A percentile compares a stretch with the other conserved stretches of the same genome.
phyloP scores from a whole-genome alignment of 2,329 filamentous ascomycete genomes.

The Thermoascus crustaceus region DNA sequence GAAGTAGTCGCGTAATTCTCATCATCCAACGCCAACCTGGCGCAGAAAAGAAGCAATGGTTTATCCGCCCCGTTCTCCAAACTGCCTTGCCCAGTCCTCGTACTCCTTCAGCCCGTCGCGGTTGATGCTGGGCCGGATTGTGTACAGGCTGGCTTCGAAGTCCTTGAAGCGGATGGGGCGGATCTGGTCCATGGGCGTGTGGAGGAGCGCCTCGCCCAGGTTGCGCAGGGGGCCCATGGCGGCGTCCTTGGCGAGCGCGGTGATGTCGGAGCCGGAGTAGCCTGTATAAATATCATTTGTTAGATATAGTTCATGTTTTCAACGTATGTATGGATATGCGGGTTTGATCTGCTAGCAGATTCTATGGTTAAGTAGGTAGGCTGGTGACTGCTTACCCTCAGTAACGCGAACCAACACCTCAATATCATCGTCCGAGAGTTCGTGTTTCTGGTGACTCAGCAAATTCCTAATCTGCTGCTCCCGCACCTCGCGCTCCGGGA shows the following conservation, averaged over 20 bases:
- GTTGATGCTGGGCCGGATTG: slow-evolving; percentile 84
- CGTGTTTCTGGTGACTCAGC: slow-evolving; percentile 80
- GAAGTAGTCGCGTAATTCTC: too few species aligned
- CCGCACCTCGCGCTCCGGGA: slow-evolving; percentile 78
- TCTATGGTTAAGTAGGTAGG: background rate
- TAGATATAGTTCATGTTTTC: too few species aligned
- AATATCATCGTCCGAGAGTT: slow-evolving; percentile 63
- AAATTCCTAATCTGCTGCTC: slow-evolving; percentile 70
- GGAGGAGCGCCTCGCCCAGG: slow-evolving; percentile 77
- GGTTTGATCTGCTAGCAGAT: background rate
- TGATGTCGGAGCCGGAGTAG: slow-evolving; percentile 97
- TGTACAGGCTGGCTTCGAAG: slow-evolving; percentile 73
- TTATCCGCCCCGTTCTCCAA: slow-evolving; percentile 80
- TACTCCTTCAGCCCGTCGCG: slow-evolving; percentile 77
- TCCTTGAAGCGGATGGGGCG: slow-evolving; percentile 74
- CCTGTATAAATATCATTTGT: slow-evolving; percentile 50
- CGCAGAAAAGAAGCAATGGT: too few species aligned
- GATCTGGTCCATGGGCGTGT: slow-evolving; percentile 92
- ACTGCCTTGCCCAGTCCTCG: slow-evolving; percentile 89
- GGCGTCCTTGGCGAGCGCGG: slow-evolving; percentile 90
- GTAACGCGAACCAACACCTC: slow-evolving; percentile 67
- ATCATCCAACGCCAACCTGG: too few species aligned
- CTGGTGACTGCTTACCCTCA: slow-evolving; percentile 64
- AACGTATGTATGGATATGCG: too few species aligned
- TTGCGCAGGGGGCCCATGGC: slow-evolving; percentile 93